Conservation (phyloP, 495 filamentous ascomycete genomes). For the Lasiosphaeris hirsuta region DNA sequence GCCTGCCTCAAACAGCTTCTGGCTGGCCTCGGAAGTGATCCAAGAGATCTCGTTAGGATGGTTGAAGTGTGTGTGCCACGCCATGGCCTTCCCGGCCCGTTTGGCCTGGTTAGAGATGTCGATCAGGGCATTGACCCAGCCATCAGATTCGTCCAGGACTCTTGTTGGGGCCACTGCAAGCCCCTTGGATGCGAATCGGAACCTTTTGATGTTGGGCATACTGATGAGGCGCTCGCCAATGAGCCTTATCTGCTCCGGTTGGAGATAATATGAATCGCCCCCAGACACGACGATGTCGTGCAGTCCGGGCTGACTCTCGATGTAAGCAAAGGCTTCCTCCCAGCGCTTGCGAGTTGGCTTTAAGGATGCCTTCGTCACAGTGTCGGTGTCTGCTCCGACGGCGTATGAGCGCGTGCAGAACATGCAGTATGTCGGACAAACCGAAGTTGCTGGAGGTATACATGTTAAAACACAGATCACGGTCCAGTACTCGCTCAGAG, state of each 20-base stretch:
- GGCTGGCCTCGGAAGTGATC: slow-evolving; percentile 50
- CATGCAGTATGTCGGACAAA: slow-evolving; percentile 57
- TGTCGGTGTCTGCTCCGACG: slow-evolving; percentile 49
- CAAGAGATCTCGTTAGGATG: slow-evolving; percentile 58
- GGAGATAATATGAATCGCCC: slow-evolving; percentile 54
- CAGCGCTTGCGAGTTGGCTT: slow-evolving; percentile 42
- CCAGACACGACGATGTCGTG: slow-evolving; percentile 58
- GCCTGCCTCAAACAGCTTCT: slow-evolving; percentile 46
- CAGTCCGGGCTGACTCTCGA: slow-evolving; percentile 43
- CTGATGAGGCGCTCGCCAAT: slow-evolving; percentile 39
- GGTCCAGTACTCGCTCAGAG: neutral
- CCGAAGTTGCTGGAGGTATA: slow-evolving; percentile 38
- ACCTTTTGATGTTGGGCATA: slow-evolving; percentile 44
- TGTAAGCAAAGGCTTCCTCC: slow-evolving; percentile 48
- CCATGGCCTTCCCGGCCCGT: slow-evolving; percentile 52
- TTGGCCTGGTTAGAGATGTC: slow-evolving; percentile 44
- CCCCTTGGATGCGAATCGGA: slow-evolving; percentile 58
- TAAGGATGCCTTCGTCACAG: slow-evolving; percentile 45
- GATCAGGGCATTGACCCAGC: slow-evolving; percentile 52
- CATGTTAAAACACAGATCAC: neutral
- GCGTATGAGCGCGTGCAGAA: slow-evolving; percentile 59
- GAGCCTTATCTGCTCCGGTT: slow-evolving; percentile 30
- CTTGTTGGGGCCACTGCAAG: slow-evolving; percentile 50
- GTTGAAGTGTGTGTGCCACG: slow-evolving; percentile 62
- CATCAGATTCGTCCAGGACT: slow-evolving; percentile 47